Percentiles rank a stretch among this genome's conserved stretches.
phyloP scores from a whole-genome alignment of 306 rosid species.

The Cicer chorassanicum region DNA sequence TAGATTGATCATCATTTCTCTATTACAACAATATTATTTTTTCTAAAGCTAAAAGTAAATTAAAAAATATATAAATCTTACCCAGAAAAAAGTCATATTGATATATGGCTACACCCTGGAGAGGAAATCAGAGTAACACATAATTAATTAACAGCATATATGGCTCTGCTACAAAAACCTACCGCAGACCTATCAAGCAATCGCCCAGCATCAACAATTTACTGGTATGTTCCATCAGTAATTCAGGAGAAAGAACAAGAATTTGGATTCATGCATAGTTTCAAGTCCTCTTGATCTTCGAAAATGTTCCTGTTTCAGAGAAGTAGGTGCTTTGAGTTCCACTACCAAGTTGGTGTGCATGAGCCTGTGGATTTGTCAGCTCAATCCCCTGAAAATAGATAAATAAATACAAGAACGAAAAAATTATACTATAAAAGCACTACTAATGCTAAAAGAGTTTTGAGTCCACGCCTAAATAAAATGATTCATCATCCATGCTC shows the following conservation, averaged over 20 bases:
- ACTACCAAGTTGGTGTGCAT: constrained; percentile 88
- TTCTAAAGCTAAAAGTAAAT: too few relatives aligned
- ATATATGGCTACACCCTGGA: neutral
- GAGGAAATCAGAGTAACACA: constrained; percentile 31
- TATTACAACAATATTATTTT: too few relatives aligned
- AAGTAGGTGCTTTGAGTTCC: constrained; percentile 97
- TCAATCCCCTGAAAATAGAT: constrained; percentile 75
- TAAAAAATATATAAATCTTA: too few relatives aligned
- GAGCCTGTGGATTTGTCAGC: constrained; percentile 95
- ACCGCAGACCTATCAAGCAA: constrained; percentile 25
- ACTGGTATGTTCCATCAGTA: neutral
- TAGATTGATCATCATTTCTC: constrained; percentile 12
- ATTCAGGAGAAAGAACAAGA: constrained; percentile 26
- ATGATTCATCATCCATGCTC: constrained; percentile 17
- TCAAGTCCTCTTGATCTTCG: constrained; percentile 83
- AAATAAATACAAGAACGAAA: constrained; percentile 7
- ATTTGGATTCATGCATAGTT: constrained; percentile 31
- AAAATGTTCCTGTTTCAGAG: constrained; percentile 94
- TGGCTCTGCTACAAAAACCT: constrained; percentile 18
- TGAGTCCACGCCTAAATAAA: constrained; percentile 6
- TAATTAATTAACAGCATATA: neutral
- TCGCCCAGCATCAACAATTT: constrained; percentile 17
- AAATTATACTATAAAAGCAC: neutral
- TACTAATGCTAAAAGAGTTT: neutral
- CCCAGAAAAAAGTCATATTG: too few relatives aligned